Conservation (phyloP, 352 stramenopile species). For the Phytophthora pinifolia region DNA sequence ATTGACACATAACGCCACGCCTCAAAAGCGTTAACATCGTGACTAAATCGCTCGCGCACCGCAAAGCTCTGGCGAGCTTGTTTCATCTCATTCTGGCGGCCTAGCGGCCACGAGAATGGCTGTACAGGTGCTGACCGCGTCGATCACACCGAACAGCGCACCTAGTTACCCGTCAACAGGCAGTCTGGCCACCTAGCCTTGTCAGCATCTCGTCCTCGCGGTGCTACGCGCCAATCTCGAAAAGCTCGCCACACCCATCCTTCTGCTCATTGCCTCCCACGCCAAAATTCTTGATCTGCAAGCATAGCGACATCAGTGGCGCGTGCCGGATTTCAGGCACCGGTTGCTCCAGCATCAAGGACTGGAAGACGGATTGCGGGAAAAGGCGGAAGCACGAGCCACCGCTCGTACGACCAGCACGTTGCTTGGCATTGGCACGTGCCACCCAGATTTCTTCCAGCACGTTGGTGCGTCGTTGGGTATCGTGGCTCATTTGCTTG, state of each 20-base stretch:
- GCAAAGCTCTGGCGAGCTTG: constrained; percentile 57
- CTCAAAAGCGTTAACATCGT: constrained; percentile 80
- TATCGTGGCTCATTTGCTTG: constrained; percentile 88
- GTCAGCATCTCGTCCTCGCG: constrained; percentile 83
- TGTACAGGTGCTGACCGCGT: constrained; percentile 61
- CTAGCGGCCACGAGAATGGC: constrained; percentile 75
- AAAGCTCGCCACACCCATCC: constrained; percentile 56
- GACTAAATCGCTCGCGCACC: constrained; percentile 64
- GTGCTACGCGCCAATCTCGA: constrained; percentile 86
- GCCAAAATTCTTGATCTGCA: constrained; percentile 94
- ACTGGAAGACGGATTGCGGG: constrained; percentile 70
- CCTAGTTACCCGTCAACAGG: constrained; percentile 98
- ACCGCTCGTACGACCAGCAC: constrained; percentile 88
- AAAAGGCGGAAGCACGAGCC: constrained; percentile 92
- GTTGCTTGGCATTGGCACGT: constrained; percentile 90
- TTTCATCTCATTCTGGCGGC: constrained; percentile 69
- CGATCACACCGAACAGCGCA: constrained; percentile 92
- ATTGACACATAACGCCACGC: constrained; percentile 43
- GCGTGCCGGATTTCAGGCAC: constrained; percentile 96
- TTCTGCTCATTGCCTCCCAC: constrained; percentile 46
- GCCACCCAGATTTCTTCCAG: constrained; percentile 90
- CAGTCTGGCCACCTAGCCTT: constrained; percentile 93
- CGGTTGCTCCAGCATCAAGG: constrained; percentile 74
- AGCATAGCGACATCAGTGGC: constrained; percentile 93
- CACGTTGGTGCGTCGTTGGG: constrained; percentile 87